A percentile compares a stretch with the other conserved stretches of the same genome.
Evolutionary conservation across 164 flowering plant genomes (phyloP).

Genomic region (Annona cherimola): DNA sequence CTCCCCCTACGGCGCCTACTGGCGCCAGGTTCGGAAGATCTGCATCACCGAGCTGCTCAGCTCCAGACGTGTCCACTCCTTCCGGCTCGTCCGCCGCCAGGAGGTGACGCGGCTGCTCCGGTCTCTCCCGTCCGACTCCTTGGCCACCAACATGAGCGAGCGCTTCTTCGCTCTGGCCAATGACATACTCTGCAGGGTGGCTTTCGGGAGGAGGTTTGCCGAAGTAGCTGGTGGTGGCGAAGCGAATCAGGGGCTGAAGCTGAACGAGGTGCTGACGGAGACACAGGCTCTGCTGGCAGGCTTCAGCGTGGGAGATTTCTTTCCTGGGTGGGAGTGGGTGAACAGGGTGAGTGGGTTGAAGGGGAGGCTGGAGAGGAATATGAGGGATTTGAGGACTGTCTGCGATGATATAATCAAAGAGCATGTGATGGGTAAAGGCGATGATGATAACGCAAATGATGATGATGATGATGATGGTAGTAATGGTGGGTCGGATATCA

Average conservation of each 20-base stretch:
- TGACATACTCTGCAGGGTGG: constrained; percentile 54
- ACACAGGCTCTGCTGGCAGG: constrained; percentile 47
- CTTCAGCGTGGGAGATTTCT: constrained; percentile 47
- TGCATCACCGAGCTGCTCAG: constrained; percentile 47
- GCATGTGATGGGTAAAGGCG: constrained; percentile 13
- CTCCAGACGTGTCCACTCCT: constrained; percentile 33
- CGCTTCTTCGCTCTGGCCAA: constrained; percentile 33
- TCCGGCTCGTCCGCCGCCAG: constrained; percentile 32
- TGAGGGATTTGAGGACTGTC: constrained; percentile 30
- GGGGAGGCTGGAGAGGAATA: constrained; percentile 30
- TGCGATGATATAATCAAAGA: constrained; percentile 41
- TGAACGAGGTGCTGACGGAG: constrained; percentile 39
- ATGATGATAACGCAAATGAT: not conserved
- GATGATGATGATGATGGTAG: not conserved
- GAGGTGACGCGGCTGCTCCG: constrained; percentile 31
- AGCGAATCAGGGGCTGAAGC: constrained; percentile 7
- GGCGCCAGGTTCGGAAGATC: constrained; percentile 49
- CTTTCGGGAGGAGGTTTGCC: constrained; percentile 47
- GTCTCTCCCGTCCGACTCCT: constrained; percentile 9
- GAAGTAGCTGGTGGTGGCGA: not conserved
- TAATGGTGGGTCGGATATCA: no score
- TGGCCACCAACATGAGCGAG: constrained; percentile 31
- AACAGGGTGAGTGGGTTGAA: constrained; percentile 35
- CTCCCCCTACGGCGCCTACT: constrained; percentile 46
- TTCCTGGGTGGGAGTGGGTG: constrained; percentile 47